A percentile compares a stretch with the other conserved stretches of the same genome.
Evolutionary conservation across 371 early-diverging fungal species (phyloP).

Genomic region (Mortierella polycephala): DNA sequence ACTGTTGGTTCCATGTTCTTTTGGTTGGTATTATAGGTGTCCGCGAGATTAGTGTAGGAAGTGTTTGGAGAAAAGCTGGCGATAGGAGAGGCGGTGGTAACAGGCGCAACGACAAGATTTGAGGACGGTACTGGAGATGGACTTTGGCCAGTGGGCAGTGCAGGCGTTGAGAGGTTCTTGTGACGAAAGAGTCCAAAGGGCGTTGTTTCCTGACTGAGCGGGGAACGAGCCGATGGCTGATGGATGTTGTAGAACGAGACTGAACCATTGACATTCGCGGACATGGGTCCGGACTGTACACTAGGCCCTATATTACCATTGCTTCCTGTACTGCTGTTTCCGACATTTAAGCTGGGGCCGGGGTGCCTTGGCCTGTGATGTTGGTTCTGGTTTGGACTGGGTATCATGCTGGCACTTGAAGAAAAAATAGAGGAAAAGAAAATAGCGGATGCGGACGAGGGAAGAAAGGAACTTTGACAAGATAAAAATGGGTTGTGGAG

Average conservation of each 20-base stretch:
- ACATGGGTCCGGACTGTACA: neutral
- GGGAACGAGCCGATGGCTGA: conserved; percentile 51
- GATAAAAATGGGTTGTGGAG: neutral
- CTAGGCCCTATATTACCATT: conserved; percentile 7
- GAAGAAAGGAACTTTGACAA: neutral
- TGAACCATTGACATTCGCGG: conserved; percentile 4
- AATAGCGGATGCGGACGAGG: neutral
- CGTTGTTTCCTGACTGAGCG: conserved; percentile 51
- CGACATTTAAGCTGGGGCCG: conserved; percentile 14
- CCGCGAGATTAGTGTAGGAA: conserved; percentile 40
- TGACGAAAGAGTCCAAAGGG: conserved; percentile 54
- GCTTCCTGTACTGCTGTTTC: conserved; percentile 12
- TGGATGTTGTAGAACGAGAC: conserved; percentile 42
- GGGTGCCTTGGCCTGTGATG: conserved; percentile 35
- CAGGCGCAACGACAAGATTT: conserved; percentile 28
- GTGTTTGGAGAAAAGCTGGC: conserved; percentile 35
- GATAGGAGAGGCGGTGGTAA: conserved; percentile 17
- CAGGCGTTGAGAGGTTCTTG: conserved; percentile 52
- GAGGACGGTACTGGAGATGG: conserved; percentile 28
- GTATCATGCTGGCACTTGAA: conserved; percentile 33
- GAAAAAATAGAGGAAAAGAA: neutral
- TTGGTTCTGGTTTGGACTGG: conserved; percentile 34
- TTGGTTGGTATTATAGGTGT: conserved; percentile 13
- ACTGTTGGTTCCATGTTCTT: conserved; percentile 14
- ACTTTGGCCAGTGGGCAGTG: conserved; percentile 29